A percentile compares a stretch with the other conserved stretches of the same genome.
Conservation (phyloP, 164 flowering plant genomes). For the Santalum album region DNA sequence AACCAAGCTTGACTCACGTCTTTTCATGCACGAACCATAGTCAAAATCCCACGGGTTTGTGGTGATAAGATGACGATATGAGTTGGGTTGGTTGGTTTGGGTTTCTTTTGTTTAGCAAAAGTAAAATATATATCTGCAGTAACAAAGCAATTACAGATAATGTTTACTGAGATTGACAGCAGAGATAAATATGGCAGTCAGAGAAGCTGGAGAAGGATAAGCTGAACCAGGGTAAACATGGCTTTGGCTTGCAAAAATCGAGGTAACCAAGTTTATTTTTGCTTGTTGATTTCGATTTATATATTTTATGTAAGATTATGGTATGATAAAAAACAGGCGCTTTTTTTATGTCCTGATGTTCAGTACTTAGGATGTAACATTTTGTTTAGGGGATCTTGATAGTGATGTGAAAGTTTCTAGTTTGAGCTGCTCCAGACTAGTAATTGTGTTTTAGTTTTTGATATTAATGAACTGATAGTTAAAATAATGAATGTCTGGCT, state of each 20-base stretch:
- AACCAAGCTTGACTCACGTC: background rate
- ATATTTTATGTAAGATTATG: no score
- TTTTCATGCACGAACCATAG: background rate
- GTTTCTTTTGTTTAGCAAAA: background rate
- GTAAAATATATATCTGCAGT: no score
- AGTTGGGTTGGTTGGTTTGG: slow-evolving; percentile 1
- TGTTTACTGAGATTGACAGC: background rate
- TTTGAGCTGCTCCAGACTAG: no score
- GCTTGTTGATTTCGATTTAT: background rate
- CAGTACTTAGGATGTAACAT: background rate
- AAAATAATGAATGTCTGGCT: no score
- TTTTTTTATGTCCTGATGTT: background rate
- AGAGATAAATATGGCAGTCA: no score
- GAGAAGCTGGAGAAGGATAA: no score
- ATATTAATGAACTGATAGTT: no score
- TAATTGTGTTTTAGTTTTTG: no score
- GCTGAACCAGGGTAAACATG: no score
- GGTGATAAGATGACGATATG: slow-evolving; percentile 6
- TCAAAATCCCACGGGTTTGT: background rate
- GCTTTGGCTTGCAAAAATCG: background rate
- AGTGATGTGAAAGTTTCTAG: no score
- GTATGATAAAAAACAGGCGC: no score
- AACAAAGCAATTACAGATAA: background rate
- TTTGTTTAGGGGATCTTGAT: background rate
- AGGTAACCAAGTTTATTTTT: background rate